Conservation (phyloP, 202 grass and related monocot species). For the Musa balbisiana region DNA sequence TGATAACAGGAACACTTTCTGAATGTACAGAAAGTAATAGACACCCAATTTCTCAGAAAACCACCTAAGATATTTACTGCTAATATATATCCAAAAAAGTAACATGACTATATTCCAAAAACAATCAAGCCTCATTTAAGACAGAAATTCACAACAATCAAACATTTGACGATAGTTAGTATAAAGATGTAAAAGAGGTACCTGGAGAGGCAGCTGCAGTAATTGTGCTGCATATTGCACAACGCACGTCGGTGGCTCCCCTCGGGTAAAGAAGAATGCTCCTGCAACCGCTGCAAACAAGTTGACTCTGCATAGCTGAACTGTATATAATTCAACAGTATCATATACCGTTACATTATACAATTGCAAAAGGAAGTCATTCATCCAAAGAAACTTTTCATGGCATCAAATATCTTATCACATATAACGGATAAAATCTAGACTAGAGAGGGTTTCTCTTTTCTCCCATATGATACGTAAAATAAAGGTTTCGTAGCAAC, state of each 20-base stretch:
- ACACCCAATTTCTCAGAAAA: neutral
- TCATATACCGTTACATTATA: neutral
- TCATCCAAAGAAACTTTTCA: neutral
- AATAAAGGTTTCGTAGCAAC: neutral
- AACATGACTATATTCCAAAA: neutral
- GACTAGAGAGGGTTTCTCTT: neutral
- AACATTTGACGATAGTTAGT: neutral
- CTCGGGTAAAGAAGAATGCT: constrained; percentile 32
- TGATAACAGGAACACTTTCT: neutral
- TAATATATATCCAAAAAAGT: neutral
- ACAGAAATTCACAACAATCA: neutral
- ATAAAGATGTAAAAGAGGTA: constrained; percentile 9
- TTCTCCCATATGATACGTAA: neutral
- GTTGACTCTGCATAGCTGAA: constrained; percentile 36
- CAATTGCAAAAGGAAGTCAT: neutral
- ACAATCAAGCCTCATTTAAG: neutral
- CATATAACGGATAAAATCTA: neutral
- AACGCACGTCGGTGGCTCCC: constrained; percentile 37
- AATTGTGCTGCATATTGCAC: constrained; percentile 31
- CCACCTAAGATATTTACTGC: neutral
- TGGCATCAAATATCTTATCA: neutral
- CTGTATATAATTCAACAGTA: neutral
- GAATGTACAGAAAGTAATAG: too few relatives aligned
- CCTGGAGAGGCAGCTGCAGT: constrained; percentile 26
- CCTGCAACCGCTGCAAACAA: constrained; percentile 47